A percentile compares a stretch with the other conserved stretches of the same genome.
Evolutionary conservation across 2,329 filamentous ascomycete species (phyloP).

Genomic region (Phaeomoniella chlamydospora): DNA sequence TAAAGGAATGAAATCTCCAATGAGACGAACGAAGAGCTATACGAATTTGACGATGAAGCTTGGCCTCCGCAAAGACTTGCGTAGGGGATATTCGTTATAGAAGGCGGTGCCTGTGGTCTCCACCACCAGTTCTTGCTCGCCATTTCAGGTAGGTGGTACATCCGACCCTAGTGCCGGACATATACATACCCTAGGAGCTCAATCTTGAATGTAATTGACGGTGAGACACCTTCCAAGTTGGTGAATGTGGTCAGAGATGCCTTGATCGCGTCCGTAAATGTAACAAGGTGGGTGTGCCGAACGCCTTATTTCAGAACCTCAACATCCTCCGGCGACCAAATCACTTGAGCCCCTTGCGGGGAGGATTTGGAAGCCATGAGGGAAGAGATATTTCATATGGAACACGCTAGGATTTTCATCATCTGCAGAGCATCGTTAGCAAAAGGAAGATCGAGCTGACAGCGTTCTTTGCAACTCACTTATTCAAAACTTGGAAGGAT

Average conservation of each 20-base stretch:
- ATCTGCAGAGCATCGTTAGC: conserved; percentile 45
- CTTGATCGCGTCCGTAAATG: conserved; percentile 86
- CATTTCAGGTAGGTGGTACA: no score
- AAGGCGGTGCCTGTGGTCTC: no score
- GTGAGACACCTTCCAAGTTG: conserved; percentile 43
- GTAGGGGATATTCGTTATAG: no score
- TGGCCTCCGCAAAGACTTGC: no score
- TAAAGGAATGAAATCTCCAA: no score
- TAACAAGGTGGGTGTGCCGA: conserved; percentile 99
- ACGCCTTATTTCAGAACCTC: conserved; percentile 81
- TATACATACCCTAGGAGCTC: no score
- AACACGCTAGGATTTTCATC: conserved; percentile 99
- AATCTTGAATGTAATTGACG: no score
- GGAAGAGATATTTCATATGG: conserved; percentile 65
- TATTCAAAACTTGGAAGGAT: conserved; percentile 99
- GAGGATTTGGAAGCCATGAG: conserved; percentile 64
- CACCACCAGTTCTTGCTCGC: no score
- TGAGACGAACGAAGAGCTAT: no score
- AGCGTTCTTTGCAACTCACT: conserved; percentile 44
- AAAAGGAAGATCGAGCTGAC: conserved; percentile 2
- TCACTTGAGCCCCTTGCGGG: conserved; percentile 73
- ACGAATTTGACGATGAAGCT: no score
- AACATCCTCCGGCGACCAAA: conserved; percentile 54
- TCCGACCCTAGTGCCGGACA: no score
- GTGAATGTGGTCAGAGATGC: conserved; percentile 67